Conservation (phyloP, 257 asterid genomes). For the Striga asiatica region DNA sequence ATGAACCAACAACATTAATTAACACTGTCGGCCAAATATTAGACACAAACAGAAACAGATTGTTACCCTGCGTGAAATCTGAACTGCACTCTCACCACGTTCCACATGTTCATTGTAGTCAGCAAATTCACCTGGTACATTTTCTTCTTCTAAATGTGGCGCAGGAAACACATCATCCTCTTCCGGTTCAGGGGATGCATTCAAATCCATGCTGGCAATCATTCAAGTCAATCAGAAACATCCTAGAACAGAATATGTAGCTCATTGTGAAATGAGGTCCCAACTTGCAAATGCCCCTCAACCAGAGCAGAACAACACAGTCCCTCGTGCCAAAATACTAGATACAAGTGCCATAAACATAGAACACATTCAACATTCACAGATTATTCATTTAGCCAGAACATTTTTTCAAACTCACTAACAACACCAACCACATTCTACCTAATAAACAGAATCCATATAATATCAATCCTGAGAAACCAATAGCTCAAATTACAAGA, state of each 20-base stretch:
- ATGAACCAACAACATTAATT: not conserved
- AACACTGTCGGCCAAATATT: not conserved
- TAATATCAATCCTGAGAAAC: not conserved
- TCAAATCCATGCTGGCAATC: conserved; percentile 83
- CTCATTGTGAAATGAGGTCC: not conserved
- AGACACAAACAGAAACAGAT: conserved; percentile 6
- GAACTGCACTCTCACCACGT: conserved; percentile 43
- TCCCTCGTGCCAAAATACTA: not conserved
- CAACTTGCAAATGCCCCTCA: not conserved
- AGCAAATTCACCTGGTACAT: conserved; percentile 33
- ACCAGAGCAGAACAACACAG: not conserved
- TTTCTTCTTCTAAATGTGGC: conserved; percentile 55
- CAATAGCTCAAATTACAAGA: not conserved
- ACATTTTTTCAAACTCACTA: not conserved
- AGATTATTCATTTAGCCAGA: not conserved
- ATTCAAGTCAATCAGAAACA: conserved; percentile 44
- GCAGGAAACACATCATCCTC: conserved; percentile 68
- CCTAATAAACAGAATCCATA: not conserved
- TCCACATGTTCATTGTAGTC: conserved; percentile 43
- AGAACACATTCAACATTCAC: not conserved
- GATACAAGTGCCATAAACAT: not conserved
- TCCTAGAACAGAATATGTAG: conserved; percentile 11
- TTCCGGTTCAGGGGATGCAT: conserved; percentile 88
- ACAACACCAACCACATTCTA: conserved; percentile 4
- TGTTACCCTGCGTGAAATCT: conserved; percentile 61